Base-by-base conservation (phyloP, 495 filamentous ascomycete species). In the Emericellopsis terricola region DNA sequence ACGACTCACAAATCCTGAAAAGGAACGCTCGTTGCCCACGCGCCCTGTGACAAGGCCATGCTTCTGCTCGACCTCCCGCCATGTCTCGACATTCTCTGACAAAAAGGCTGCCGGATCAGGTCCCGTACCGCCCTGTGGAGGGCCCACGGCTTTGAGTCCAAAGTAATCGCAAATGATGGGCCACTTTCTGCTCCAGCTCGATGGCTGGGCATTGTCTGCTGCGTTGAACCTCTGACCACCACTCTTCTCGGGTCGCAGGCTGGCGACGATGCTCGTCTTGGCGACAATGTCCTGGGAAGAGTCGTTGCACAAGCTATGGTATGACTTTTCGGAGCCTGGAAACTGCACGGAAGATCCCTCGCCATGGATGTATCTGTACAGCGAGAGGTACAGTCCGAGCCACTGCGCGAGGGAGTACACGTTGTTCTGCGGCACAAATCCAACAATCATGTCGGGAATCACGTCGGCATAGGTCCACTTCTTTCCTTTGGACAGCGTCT, bases 381-480 rank as follows among this genome's bases (percentile, higher is more conserved):
- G 29, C 5, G 41, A 45, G 7, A 44, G 42, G 32, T 56, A 63
- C 9, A 63, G 40, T 4, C 45, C 36, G 1, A 65, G 48, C 38
- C 48, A 65, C 1, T 62, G 42, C 0, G 42, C 62, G 1, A 64
- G 38, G 2, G 49, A 45, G 39, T 65, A 52, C 1, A 51, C 57
- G 18, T 60, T 41, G 37, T 56, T 56, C 11, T 9, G 15, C 1
- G 24, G 24, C 19, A 1, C 10, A 3, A 26, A 28, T 21, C 23
- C 13, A 19, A 45, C 35, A 30, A 65, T 55, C n/a, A 47, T 45
- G 41, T 65, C 61, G 1, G 61, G 61, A 3, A 58, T 47, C 31
- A 63, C 53, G 38, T 64, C 57, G 27, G 49, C 58, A 50, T 53
- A 63, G 17, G 37, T 47, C 62, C 60, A 62, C 1, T 29, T 32